Conservation (phyloP, 257 asterid genomes). For the Solanum chilense region DNA sequence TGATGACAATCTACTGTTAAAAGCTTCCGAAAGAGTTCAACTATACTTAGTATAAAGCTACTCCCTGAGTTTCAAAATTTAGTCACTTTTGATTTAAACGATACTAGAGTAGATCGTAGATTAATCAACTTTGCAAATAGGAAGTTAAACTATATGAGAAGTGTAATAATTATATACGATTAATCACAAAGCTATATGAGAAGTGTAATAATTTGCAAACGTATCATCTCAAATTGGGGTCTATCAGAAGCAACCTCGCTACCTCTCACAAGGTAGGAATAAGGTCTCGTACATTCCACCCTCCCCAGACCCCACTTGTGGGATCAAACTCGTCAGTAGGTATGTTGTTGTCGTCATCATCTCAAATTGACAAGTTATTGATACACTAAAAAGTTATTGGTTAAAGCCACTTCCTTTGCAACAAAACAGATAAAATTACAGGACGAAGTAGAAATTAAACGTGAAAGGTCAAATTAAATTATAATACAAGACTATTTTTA, state of each 20-base stretch:
- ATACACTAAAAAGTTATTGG: not conserved
- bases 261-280: not conserved
- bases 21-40: not conserved
- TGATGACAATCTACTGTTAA: not conserved
- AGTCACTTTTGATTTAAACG: not conserved
- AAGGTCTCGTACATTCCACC: not conserved
- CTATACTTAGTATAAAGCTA: not conserved
- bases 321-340: not conserved
- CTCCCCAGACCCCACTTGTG: not conserved
- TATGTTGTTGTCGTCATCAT: not conserved
- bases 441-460: not conserved
- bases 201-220: not conserved
- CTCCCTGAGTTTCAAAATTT: not conserved
- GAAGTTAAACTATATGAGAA: not conserved
- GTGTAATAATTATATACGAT: too few relatives aligned
- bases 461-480: not conserved
- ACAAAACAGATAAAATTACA: not conserved
- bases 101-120: not conserved
- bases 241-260: not conserved
- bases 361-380: not conserved
- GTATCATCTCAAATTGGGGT: not conserved
- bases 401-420: not conserved
- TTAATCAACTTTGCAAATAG: not conserved
- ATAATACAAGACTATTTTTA: not conserved
- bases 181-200: not conserved